Evolutionary conservation across 495 filamentous ascomycete species (phyloP).

Genomic region (Aspergillus carlsbadensis): DNA sequence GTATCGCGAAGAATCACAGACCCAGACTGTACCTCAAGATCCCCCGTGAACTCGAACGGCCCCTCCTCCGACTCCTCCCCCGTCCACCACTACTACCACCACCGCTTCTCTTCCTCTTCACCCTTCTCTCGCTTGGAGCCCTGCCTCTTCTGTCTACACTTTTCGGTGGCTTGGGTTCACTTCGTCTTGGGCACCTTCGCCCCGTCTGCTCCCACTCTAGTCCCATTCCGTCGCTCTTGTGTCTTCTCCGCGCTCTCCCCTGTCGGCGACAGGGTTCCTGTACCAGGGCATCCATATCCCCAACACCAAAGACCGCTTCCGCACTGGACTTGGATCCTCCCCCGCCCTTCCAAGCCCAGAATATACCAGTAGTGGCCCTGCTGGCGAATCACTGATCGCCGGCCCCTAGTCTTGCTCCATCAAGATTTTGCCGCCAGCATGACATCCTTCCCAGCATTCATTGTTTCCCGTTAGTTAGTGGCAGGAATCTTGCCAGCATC

Average conservation of each 20-base stretch:
- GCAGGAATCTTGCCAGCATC: conserved; percentile 22
- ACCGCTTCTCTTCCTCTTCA: neutral
- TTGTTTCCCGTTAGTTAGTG: conserved; percentile 29
- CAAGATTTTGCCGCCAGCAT: conserved; percentile 28
- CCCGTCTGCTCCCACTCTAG: neutral
- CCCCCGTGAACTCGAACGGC: neutral
- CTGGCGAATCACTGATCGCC: conserved; percentile 16
- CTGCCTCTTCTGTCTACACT: neutral
- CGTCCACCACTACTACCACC: neutral
- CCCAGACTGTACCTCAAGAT: neutral
- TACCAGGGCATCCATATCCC: conserved; percentile 13
- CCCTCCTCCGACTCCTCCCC: neutral
- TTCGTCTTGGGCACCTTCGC: neutral
- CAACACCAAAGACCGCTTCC: neutral
- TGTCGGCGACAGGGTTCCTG: conserved; percentile 12
- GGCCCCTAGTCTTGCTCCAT: conserved; percentile 12
- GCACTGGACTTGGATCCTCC: neutral
- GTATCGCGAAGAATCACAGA: conserved; percentile 10
- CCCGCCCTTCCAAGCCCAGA: conserved; percentile 6
- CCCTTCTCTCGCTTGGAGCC: neutral
- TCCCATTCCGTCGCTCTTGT: neutral
- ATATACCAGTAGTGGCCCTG: conserved; percentile 8
- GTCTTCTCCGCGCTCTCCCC: neutral
- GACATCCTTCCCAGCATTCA: conserved; percentile 23
- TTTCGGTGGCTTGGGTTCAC: neutral